phyloP scores from a whole-genome alignment of 495 filamentous ascomycete species.

The Diplogelasinospora grovesii region DNA sequence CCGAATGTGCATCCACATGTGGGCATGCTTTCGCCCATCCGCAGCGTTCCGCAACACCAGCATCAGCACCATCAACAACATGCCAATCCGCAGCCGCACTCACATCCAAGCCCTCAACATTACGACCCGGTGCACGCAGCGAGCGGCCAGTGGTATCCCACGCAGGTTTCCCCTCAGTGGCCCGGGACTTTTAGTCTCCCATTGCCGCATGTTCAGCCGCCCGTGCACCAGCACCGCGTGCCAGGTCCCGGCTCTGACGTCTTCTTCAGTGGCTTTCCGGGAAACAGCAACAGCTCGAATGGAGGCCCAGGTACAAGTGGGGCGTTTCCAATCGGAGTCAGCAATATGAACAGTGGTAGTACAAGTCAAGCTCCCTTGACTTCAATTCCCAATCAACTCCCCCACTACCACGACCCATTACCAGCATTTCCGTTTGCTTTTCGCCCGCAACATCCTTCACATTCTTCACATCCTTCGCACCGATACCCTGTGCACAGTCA shows the following conservation, averaged over 20 bases:
- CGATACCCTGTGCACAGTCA: background rate
- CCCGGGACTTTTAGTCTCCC: background rate
- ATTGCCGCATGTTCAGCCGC: conserved; percentile 1
- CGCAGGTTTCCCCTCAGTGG: conserved; percentile 8
- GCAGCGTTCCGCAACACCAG: conserved; percentile 4
- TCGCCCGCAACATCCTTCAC: conserved; percentile 3
- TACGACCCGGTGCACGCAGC: conserved; percentile 22
- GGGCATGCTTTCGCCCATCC: background rate
- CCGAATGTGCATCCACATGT: conserved; percentile 1
- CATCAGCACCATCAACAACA: background rate
- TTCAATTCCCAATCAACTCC: conserved; percentile 1
- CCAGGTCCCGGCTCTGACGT: no score
- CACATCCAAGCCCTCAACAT: conserved; percentile 3
- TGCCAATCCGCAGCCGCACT: conserved; percentile 3
- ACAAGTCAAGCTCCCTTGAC: conserved; percentile 2
- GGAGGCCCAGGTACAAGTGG: background rate
- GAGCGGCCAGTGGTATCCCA: conserved; percentile 10
- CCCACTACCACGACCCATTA: conserved; percentile 7
- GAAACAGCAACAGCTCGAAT: background rate
- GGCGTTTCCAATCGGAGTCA: background rate
- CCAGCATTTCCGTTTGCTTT: conserved; percentile 1
- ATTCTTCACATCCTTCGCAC: background rate
- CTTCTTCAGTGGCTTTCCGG: background rate
- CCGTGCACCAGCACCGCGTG: no score
- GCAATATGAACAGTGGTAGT: background rate